Evolutionary conservation across 805 yeast genomes (phyloP).

Genomic region (Saccharomycopsis sp.): DNA sequence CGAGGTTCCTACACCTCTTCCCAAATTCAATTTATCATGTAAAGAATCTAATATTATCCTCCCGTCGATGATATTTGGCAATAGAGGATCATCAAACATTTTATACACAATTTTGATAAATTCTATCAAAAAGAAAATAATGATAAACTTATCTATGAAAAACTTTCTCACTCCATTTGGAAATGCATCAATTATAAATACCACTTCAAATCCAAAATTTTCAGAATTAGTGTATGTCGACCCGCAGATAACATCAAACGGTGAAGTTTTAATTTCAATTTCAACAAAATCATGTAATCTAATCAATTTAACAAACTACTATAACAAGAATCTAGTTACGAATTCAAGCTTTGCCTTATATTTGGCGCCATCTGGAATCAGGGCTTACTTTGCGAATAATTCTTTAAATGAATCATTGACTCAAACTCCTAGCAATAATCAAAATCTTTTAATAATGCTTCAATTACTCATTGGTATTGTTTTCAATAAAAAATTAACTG

Average conservation of each 20-base stretch:
- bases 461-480: constrained; percentile 20
- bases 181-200: constrained; percentile 27
- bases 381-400: constrained; percentile 36
- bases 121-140: constrained; percentile 34
- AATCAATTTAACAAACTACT: constrained; percentile 27
- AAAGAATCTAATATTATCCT: constrained; percentile 21
- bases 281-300: constrained; percentile 30
- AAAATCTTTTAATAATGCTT: constrained; percentile 20
- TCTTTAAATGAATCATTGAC: constrained; percentile 31
- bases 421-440: constrained; percentile 18
- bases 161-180: constrained; percentile 43
- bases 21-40: constrained; percentile 21
- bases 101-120: constrained; percentile 16
- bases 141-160: constrained; percentile 29
- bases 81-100: constrained; percentile 15
- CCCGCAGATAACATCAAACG: constrained; percentile 40
- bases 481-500: constrained; percentile 23
- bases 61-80: constrained; percentile 22
- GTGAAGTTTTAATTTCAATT: constrained; percentile 35
- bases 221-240: constrained; percentile 35
- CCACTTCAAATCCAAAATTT: constrained; percentile 1
- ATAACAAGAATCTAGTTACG: constrained; percentile 24
- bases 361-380: constrained; percentile 49
- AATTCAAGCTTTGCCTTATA: constrained; percentile 36
- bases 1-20: constrained; percentile 29